These are phyloP conservation scores for Nidularia pulvinata DNA, from an alignment of 768 basidiomycete genomes.

Conservation along the genomic window DNA sequence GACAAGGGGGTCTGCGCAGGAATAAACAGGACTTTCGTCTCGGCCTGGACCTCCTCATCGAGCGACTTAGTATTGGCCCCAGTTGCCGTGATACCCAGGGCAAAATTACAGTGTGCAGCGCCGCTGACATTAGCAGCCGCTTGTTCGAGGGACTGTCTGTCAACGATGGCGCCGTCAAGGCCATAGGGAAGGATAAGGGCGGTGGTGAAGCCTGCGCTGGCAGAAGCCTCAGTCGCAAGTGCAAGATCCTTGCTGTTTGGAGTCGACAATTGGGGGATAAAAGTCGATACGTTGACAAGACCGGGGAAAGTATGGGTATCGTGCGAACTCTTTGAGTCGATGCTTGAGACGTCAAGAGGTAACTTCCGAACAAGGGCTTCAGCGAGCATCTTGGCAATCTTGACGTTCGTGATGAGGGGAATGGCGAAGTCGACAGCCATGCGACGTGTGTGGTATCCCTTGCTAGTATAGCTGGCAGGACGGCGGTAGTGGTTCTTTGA, in stretches of 20 bases:
- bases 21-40: conserved; percentile 86
- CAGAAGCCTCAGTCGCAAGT: conserved; percentile 74
- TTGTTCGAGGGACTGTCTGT: conserved; percentile 64
- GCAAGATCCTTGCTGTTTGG: conserved; percentile 58
- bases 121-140: conserved; percentile 65
- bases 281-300: conserved; percentile 85
- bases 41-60: conserved; percentile 76
- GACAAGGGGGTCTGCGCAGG: conserved; percentile 70
- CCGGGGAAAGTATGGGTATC: conserved; percentile 91
- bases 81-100: conserved; percentile 78
- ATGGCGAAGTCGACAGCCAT: conserved; percentile 99
- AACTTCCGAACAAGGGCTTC: conserved; percentile 91
- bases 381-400: conserved; percentile 95
- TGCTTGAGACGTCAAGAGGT: conserved; percentile 85
- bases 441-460: conserved; percentile 94
- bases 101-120: conserved; percentile 85
- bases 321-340: conserved; percentile 96
- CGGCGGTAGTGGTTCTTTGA: conserved; percentile 98
- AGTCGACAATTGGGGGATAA: conserved; percentile 71
- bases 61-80: conserved; percentile 60
- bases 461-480: conserved; percentile 95
- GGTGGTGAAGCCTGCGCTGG: conserved; percentile 91
- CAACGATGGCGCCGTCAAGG: conserved; percentile 58
- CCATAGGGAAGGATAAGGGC: conserved; percentile 79
- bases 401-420: conserved; percentile 97